These are phyloP conservation scores for Ophiostoma fasciatum DNA, from an alignment of 2,329 filamentous ascomycete species.

Conservation along the genomic window DNA sequence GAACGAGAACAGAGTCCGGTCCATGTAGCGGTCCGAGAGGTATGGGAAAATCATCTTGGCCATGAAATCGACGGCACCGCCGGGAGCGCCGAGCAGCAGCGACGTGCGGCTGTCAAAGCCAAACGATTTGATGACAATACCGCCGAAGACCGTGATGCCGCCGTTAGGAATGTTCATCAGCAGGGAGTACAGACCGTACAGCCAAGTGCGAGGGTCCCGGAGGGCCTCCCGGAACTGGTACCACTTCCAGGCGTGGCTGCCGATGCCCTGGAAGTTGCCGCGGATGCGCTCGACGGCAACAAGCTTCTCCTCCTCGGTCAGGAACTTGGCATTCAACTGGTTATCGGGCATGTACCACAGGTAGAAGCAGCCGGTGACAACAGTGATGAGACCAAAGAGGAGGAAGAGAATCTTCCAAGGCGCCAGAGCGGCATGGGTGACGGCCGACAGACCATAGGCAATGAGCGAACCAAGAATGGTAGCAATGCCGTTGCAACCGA, in stretches of 20 bases:
- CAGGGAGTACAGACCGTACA: conserved; percentile 18
- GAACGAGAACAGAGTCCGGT: conserved; percentile 30
- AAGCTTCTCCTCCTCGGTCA: conserved; percentile 45
- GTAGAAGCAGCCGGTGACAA: conserved; percentile 31
- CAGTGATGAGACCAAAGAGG: conserved; percentile 36
- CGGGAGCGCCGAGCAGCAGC: conserved; percentile 49
- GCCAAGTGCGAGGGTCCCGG: conserved; percentile 23
- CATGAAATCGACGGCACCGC: conserved; percentile 44
- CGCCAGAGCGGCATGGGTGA: too few species aligned
- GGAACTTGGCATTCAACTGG: conserved; percentile 24
- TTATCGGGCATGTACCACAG: conserved; percentile 31
- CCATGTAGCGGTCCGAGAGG: conserved; percentile 38
- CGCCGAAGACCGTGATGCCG: conserved; percentile 23
- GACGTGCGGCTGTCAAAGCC: conserved; percentile 49
- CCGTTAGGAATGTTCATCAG: conserved; percentile 1
- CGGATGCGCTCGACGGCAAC: conserved; percentile 39
- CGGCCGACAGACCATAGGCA: too few species aligned
- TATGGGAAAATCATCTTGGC: conserved; percentile 20
- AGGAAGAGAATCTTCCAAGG: conserved; percentile 51
- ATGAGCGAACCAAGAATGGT: too few species aligned
- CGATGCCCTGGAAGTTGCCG: conserved; percentile 50
- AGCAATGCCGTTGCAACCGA: conserved; percentile 19
- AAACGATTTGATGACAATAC: conserved; percentile 34
- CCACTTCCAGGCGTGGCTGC: conserved; percentile 51
- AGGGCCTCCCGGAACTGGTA: conserved; percentile 38